Conservation (phyloP, 768 basidiomycete genomes). For the Suillus weaverae region DNA sequence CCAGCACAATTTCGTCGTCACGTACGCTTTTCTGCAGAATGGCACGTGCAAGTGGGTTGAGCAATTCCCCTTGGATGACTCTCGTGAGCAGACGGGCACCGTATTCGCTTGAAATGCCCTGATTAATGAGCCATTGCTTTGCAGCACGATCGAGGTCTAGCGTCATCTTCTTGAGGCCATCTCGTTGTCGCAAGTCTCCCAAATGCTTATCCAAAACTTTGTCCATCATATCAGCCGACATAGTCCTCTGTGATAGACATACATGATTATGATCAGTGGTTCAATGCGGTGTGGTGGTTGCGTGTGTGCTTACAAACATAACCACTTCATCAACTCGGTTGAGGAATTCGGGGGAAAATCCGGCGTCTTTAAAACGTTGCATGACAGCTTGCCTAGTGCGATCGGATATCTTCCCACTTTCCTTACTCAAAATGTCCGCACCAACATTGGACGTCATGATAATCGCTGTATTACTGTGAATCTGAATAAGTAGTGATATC, state of each 20-base stretch:
- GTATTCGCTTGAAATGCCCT: slow-evolving; percentile 38
- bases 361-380: slow-evolving; percentile 66
- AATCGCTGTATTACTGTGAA: slow-evolving; percentile 73
- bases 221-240: slow-evolving; percentile 38
- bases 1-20: slow-evolving; percentile 38
- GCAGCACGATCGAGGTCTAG: slow-evolving; percentile 39
- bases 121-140: slow-evolving; percentile 29
- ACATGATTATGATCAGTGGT: slow-evolving; percentile 23
- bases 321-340: slow-evolving; percentile 83
- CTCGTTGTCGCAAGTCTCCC: slow-evolving; percentile 41
- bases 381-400: slow-evolving; percentile 63
- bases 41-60: slow-evolving; percentile 47
- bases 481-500: background rate
- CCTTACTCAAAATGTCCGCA: slow-evolving; percentile 57
- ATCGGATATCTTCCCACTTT: slow-evolving; percentile 39
- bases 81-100: slow-evolving; percentile 49
- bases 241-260: slow-evolving; percentile 32
- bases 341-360: slow-evolving; percentile 84
- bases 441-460: slow-evolving; percentile 90
- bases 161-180: slow-evolving; percentile 40
- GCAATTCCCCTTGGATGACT: slow-evolving; percentile 48
- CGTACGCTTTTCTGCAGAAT: slow-evolving; percentile 45
- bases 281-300: slow-evolving; percentile 23
- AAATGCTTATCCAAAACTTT: slow-evolving; percentile 46
- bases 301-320: slow-evolving; percentile 43